phyloP scores from a whole-genome alignment of 1,139 yeast genomes.

The Geotrichum aggregatum region DNA sequence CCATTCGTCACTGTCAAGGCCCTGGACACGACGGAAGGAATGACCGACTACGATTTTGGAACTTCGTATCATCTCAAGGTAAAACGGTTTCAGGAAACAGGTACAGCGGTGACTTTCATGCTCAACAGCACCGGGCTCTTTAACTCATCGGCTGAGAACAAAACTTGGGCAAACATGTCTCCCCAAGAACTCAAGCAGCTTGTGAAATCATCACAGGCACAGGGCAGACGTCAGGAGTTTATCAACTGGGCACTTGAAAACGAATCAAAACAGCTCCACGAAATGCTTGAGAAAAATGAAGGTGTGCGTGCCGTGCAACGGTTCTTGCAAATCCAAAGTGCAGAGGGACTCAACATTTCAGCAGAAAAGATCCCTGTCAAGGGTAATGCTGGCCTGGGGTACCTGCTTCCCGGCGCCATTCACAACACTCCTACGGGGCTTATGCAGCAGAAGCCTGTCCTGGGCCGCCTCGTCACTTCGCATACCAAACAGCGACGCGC shows the following conservation, averaged over 20 bases:
- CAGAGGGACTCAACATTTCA: not conserved
- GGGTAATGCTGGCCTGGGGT: slow-evolving; percentile 20
- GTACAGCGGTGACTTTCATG: slow-evolving; percentile 39
- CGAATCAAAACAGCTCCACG: slow-evolving; percentile 5
- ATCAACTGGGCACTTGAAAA: slow-evolving; percentile 13
- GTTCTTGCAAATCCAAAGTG: slow-evolving; percentile 8
- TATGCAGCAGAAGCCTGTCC: not conserved
- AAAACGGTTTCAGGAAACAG: slow-evolving; percentile 51
- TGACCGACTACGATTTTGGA: slow-evolving; percentile 50
- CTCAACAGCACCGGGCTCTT: slow-evolving; percentile 24
- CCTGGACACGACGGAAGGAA: slow-evolving; percentile 50
- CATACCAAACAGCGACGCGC: slow-evolving; percentile 8
- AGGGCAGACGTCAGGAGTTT: slow-evolving; percentile 9
- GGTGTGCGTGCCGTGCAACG: slow-evolving; percentile 10
- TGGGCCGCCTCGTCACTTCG: slow-evolving; percentile 5
- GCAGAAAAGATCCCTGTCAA: slow-evolving; percentile 11
- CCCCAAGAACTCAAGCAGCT: slow-evolving; percentile 13
- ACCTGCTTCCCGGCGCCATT: slow-evolving; percentile 17
- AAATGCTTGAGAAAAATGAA: slow-evolving; percentile 9
- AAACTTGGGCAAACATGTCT: slow-evolving; percentile 11
- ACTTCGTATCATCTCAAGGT: slow-evolving; percentile 49
- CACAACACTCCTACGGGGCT: slow-evolving; percentile 11
- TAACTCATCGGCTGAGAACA: not conserved
- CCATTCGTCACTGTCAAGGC: slow-evolving; percentile 49
- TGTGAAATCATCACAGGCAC: slow-evolving; percentile 1